Base-by-base conservation (phyloP, 2,329 filamentous ascomycete genomes). In the Elsinoe ampelina region DNA sequence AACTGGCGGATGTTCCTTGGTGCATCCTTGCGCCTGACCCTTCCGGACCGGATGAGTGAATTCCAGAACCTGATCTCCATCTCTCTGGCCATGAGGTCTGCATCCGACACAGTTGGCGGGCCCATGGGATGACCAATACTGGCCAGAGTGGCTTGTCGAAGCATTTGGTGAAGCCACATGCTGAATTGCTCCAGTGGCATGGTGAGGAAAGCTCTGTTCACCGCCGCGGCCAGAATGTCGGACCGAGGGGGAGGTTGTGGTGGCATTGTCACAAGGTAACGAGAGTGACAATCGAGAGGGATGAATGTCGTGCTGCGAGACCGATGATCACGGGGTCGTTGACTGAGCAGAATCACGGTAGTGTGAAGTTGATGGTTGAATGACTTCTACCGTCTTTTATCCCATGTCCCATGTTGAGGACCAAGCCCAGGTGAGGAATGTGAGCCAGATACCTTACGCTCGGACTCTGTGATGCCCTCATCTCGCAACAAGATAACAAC, bases 1-100 rank as follows among this genome's bases (percentile, higher is more conserved):
- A 45, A 45, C n/a, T 11, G 10, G 12, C 26, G 41, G 12, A 45
- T 12, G 13, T 19, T 15, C 6, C 41, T 15, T 12, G 41, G 41
- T 19, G 19, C 20, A 12, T 45, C 19, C 19, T 22, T 45, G 11
- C 19, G 8, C 19, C 26, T 45, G 19, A 30, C 41, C 41, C 41
- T 22, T 2, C 41, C 41, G 19, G 41, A 19, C 19, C 41, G 41
- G 8, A 45, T 45, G 41, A 45, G 26, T 22, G 41, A 45, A 26
- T 45, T 45, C 41, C 41, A 45, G 20, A 45, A 45, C 19, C 26
- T 45, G 41, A 45, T 45, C 41, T 45, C 41, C 41, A 45, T 45
- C 26, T 45, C 41, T 8, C 41, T 15, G 8, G 41, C 41, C 12
- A 45, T 19, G 19, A 45, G 20, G 10, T 45, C 41, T 45, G 41